Evolutionary conservation across 2,329 filamentous ascomycete genomes (phyloP).

Genomic region (Chrysoporthe austroafricana): DNA sequence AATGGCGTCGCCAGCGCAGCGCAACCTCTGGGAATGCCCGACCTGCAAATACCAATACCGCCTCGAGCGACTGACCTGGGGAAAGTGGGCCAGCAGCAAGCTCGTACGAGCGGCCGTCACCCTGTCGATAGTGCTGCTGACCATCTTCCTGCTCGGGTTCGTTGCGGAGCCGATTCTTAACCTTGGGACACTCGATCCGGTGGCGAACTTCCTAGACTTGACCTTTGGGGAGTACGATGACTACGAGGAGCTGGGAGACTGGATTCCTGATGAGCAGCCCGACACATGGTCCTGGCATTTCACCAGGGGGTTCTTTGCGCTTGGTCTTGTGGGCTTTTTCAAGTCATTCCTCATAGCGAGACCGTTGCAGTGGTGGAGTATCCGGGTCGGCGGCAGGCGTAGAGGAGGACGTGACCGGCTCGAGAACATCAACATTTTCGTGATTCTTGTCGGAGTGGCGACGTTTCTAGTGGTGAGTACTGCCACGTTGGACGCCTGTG

Average conservation of each 20-base stretch:
- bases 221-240: constrained; percentile 49
- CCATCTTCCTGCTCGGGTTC: constrained; percentile 85
- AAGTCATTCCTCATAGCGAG: constrained; percentile 78
- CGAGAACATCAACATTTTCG: constrained; percentile 76
- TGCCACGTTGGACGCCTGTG: constrained; percentile 17
- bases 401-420: constrained; percentile 76
- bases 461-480: constrained; percentile 74
- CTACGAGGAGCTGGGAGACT: constrained; percentile 44
- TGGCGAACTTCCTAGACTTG: constrained; percentile 61
- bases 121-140: constrained; percentile 67
- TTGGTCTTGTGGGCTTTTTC: constrained; percentile 83
- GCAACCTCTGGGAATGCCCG: constrained; percentile 85
- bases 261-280: constrained; percentile 51
- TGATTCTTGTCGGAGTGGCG: constrained; percentile 77
- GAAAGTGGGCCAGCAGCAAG: constrained; percentile 68
- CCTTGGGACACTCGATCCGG: constrained; percentile 76
- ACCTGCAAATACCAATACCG: constrained; percentile 86
- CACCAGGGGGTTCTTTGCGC: constrained; percentile 83
- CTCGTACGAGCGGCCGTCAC: constrained; percentile 73
- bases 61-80: constrained; percentile 77
- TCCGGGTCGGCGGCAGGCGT: constrained; percentile 64
- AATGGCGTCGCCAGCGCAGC: constrained; percentile 66
- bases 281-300: constrained; percentile 82
- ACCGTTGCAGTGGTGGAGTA: constrained; percentile 77
- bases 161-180: constrained; percentile 91